Base-by-base conservation (phyloP, 441 rosid genomes). In the Populus hybrid region DNA sequence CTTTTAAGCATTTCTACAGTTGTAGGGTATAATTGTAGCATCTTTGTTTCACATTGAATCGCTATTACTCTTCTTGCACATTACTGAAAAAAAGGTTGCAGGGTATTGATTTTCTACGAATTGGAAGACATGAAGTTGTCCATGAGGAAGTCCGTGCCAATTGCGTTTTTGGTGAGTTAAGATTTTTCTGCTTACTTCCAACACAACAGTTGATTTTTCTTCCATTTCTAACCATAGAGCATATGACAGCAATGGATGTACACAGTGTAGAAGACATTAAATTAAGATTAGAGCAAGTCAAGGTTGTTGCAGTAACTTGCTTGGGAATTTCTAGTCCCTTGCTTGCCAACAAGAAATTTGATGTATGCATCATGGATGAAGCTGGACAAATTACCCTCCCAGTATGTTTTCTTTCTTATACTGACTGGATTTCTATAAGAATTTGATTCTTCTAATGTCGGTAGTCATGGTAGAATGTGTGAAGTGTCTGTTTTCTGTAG, bases 311-410 rank as follows among this genome's bases (percentile, higher is more conserved):
- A 72, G 92, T 87, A 69, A 94, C 98, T 16, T 96, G 99, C 86
- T 83, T 94, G 85, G 99, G 99, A 80, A 87, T 93, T 80, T 90
- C 87, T 45, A 96, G 90, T 85, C 97, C 98, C 21, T 90, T 94
- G 76, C 98, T 94, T 83, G 87, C 89, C 69, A 88, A 89, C 83
- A 91, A 90, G 92, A 90, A 82, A 81, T 96, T 96, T 81, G 98
- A 96, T 71, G 88, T 96, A 8, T 96, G 99, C 88, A 94, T 93
- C 77, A 89, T 94, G 88, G 99, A 96, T 84, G 99, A 96, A 89
- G 99, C 99, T 80, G 99, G 98, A 82, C 98, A 97, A 90, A 93
- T 88, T 76, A 92, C 97, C 71, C 87, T 94, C 71, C 99, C 98
- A 16, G 99, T 92, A 86, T 74, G 97, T 82, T 72, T 67, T 84